phyloP scores from a whole-genome alignment of 768 basidiomycete genomes.

The Kwoniella pini region DNA sequence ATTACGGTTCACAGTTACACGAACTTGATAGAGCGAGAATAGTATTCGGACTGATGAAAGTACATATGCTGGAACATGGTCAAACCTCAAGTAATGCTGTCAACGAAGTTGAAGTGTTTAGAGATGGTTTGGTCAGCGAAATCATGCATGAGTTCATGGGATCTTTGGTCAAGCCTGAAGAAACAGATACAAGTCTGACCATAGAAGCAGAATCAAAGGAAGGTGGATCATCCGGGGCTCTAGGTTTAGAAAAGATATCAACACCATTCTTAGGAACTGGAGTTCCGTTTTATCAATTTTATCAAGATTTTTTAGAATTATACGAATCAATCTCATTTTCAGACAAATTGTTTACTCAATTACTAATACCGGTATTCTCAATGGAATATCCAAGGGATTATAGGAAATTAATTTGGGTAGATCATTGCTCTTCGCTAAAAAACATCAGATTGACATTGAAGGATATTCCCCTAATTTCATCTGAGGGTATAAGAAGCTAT shows the following conservation, averaged over 20 bases:
- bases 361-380: slow-evolving; percentile 74
- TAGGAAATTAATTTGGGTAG: slow-evolving; percentile 78
- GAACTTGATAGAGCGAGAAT: slow-evolving; percentile 59
- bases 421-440: slow-evolving; percentile 60
- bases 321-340: slow-evolving; percentile 90
- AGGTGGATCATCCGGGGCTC: no score
- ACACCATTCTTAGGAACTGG: slow-evolving; percentile 49
- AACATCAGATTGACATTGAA: slow-evolving; percentile 41
- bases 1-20: slow-evolving; percentile 46
- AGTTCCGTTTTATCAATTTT: slow-evolving; percentile 90
- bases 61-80: slow-evolving; percentile 93
- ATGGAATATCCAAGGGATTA: slow-evolving; percentile 80
- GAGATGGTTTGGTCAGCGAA: slow-evolving; percentile 66
- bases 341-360: slow-evolving; percentile 69
- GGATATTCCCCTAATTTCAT: slow-evolving; percentile 58
- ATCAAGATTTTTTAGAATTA: slow-evolving; percentile 84
- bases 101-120: slow-evolving; percentile 60
- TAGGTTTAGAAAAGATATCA: slow-evolving; percentile 24
- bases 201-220: not conserved
- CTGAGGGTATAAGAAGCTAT: slow-evolving; percentile 14
- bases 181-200: slow-evolving; percentile 56
- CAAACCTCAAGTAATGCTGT: slow-evolving; percentile 54
- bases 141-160: slow-evolving; percentile 59
- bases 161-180: slow-evolving; percentile 58
- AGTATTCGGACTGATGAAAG: slow-evolving; percentile 81